Base-by-base conservation (phyloP, 2,329 filamentous ascomycete species). In the Nothopassalora personata region DNA sequence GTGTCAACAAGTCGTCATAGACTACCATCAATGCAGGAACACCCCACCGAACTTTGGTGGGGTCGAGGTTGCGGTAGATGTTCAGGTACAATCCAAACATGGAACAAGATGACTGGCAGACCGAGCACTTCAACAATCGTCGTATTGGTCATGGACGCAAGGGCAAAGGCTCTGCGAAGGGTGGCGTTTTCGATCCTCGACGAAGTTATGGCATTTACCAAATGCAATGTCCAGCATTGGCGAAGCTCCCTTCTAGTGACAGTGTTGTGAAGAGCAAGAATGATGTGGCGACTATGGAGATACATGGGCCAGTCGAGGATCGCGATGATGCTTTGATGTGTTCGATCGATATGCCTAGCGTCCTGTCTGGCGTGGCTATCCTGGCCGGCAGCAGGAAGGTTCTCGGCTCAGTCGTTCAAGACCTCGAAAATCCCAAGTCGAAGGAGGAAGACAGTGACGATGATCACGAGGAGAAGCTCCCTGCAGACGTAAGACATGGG, bases 281-380 rank as follows among this genome's bases (percentile, higher is more conserved):
- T 10, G 19, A 27, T 27, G 30, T 19, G 5, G 23, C 18, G 7
- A 54, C 53, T 30, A 43, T 55, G 3, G 53, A 55, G 27, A 55
- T 55, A 4, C 53, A 55, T 27, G 53, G 53, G 9, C 27, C 53
- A 19, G 53, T 55, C 8, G 23, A 48, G 34, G 53, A 28, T 27
- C 36, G 43, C 7, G 43, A 47, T 13, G 48, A 57, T 57, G 55
- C 55, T 15, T 27, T 57, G 13, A 53, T 57, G 47, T 51, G 55
- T 23, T 28, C 48, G 27, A 7, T 57, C 19, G 19, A 39, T 5
- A 9, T 51, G n/a, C 11, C 34, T 15, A 48, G 55, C 11, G 23
- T 43, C n/a, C 30, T 57, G 28, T 39, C 18, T 43, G 55, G 48
- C 8, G 39, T 52, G 8, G 55, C 49, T 3, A 31, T 57, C 6